Conservation (phyloP, 352 stramenopile genomes). For the Plasmopara viticola region DNA sequence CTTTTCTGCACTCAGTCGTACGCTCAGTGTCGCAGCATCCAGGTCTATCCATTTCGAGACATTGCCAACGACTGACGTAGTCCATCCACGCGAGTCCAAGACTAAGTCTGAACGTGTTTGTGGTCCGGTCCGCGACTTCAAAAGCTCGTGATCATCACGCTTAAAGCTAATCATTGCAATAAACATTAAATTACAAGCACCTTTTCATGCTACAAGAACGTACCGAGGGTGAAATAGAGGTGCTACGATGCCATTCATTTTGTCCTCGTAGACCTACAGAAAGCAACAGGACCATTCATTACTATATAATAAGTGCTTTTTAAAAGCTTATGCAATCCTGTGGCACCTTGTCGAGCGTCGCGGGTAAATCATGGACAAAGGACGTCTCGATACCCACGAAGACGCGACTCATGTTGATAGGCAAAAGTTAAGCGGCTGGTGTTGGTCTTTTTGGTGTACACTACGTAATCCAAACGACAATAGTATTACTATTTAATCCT, state of each 20-base stretch:
- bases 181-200: background rate
- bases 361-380: constrained; percentile 61
- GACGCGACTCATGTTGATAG: constrained; percentile 37
- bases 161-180: constrained; percentile 37
- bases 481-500: too few species aligned
- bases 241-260: constrained; percentile 69
- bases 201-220: background rate
- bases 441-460: constrained; percentile 3
- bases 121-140: constrained; percentile 47
- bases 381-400: constrained; percentile 75
- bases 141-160: constrained; percentile 57
- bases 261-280: constrained; percentile 59
- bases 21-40: constrained; percentile 35
- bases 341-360: constrained; percentile 51
- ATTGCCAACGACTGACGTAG: constrained; percentile 67
- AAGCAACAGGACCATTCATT: background rate
- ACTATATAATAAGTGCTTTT: too few species aligned
- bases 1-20: constrained; percentile 55
- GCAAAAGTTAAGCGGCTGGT: constrained; percentile 4
- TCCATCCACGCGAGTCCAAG: constrained; percentile 80
- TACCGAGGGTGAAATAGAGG: constrained; percentile 82
- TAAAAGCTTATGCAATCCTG: too few species aligned
- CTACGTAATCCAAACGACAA: background rate
- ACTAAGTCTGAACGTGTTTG: constrained; percentile 75
- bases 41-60: constrained; percentile 79